Evolutionary conservation across 495 filamentous ascomycete genomes (phyloP), one percentile per base, ranked within the genome.

Genomic region (Geoglossum glabrum): DNA sequence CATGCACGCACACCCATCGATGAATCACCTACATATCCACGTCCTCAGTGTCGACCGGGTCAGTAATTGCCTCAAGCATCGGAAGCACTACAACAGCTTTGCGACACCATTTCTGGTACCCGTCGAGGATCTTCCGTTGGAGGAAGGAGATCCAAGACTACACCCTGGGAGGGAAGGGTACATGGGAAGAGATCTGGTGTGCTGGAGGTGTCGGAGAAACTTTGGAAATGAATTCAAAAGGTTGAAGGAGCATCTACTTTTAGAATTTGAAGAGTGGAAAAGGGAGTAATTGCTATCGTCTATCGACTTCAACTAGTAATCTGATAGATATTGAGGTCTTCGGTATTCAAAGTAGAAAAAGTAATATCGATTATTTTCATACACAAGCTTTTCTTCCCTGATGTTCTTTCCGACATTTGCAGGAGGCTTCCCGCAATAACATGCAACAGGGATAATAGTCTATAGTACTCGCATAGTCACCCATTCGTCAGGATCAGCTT

Each of bases 81-180:
- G 78, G 57, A 93, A 89, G 65, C 92, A 98, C 71, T 97, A 96
- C 70, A 90, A 89, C 65, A 87, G 81, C 61, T 96, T 98, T 69
- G 76, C 80, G 23, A 95, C 88, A 34, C 74, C 76, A n/a, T 98
- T 98, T 66, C 82, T 98, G 27, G 75, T 96, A 1, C 71, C 74
- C 25, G 61, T 97, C n/a, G 82, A 80, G 21, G 85, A 86, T 55
- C 90, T 94, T 56, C 92, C 92, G 17, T 69, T 96, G 36, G 73
- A 72, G 0, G 52, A 69, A 49, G 73, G 81, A 49, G 85, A 89
- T 66, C 61, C 61, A 55, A 71, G 85, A 43, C 70, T 81, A 58
- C 66, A 80, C 61, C 73, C 77, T 7, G 73, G 69, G 3, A 58
- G 65, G 56, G 72, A 79, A 59, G 71, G 75, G 49, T 89, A 78